Percentiles rank a stretch among this genome's conserved stretches.
Conservation (phyloP, 1,139 yeast genomes). For the Magnusiomyces sp. region DNA sequence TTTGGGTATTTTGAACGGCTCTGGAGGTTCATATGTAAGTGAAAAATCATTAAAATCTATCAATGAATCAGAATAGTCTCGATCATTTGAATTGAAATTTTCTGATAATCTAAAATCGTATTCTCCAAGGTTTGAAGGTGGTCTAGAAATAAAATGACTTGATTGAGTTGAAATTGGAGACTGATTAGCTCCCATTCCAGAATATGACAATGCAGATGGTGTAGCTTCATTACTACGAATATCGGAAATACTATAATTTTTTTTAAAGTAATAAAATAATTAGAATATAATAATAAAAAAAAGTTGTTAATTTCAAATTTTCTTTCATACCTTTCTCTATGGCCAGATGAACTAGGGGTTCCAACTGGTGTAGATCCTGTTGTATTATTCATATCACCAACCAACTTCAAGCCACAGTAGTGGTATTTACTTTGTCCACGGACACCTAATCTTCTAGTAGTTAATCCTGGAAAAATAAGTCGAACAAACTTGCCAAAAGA, state of each 20-base stretch:
- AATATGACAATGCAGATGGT: no score
- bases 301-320: slow-evolving; percentile 3
- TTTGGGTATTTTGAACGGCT: slow-evolving; percentile 40
- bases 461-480: slow-evolving; percentile 61
- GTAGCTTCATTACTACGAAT: no score
- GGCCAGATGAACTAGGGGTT: slow-evolving; percentile 21
- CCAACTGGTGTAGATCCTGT: slow-evolving; percentile 27
- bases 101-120: no score
- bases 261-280: background rate
- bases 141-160: no score
- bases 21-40: slow-evolving; percentile 18
- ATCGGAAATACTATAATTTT: no score
- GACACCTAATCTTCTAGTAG: slow-evolving; percentile 79
- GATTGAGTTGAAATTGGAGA: no score
- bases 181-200: no score
- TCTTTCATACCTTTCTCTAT: no score
- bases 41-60: no score
- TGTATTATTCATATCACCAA: slow-evolving; percentile 38
- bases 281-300: background rate
- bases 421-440: slow-evolving; percentile 87
- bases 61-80: no score
- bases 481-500: slow-evolving; percentile 79
- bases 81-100: no score
- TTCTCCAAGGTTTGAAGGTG: no score
- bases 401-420: slow-evolving; percentile 72